phyloP scores from a whole-genome alignment of 352 stramenopile genomes.

The Phytophthora podocarpi region DNA sequence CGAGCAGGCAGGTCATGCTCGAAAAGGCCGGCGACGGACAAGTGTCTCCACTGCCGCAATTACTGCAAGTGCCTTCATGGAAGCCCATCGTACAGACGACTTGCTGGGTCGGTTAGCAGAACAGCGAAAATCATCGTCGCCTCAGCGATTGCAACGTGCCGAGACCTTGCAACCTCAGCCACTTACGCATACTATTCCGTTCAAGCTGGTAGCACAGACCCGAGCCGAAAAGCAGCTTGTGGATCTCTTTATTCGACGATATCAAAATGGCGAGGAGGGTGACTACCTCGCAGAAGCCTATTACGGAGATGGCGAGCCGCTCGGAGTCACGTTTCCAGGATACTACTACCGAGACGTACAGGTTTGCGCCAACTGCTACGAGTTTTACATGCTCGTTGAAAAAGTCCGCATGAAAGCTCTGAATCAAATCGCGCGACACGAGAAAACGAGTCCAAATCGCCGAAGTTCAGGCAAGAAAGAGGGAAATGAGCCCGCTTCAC shows the following conservation, averaged over 20 bases:
- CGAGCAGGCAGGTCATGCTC: slow-evolving; percentile 5
- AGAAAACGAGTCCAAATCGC: slow-evolving; percentile 23
- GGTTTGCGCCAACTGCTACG: slow-evolving; percentile 81
- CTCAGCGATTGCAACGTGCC: slow-evolving; percentile 39
- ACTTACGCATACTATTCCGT: slow-evolving; percentile 63
- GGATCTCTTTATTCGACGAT: slow-evolving; percentile 78
- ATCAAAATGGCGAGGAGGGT: slow-evolving; percentile 74
- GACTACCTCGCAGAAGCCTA: slow-evolving; percentile 79
- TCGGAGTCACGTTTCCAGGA: slow-evolving; percentile 75
- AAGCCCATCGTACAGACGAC: slow-evolving; percentile 39
- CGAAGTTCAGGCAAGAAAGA: slow-evolving; percentile 15
- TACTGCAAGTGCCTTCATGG: slow-evolving; percentile 61
- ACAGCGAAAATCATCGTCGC: slow-evolving; percentile 39
- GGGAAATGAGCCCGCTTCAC: background rate
- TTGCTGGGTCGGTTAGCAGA: slow-evolving; percentile 20
- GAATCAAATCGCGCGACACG: slow-evolving; percentile 39
- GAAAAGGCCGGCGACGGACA: slow-evolving; percentile 38
- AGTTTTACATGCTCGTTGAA: slow-evolving; percentile 81
- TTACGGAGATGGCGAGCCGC: slow-evolving; percentile 75
- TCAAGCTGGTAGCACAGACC: slow-evolving; percentile 83
- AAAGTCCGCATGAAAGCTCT: slow-evolving; percentile 73
- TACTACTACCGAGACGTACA: slow-evolving; percentile 87
- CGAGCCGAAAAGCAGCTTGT: slow-evolving; percentile 81
- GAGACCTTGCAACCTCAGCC: slow-evolving; percentile 18
- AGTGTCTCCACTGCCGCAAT: slow-evolving; percentile 58